phyloP scores from a whole-genome alignment of 257 asterid species.

The Misopates orontium region DNA sequence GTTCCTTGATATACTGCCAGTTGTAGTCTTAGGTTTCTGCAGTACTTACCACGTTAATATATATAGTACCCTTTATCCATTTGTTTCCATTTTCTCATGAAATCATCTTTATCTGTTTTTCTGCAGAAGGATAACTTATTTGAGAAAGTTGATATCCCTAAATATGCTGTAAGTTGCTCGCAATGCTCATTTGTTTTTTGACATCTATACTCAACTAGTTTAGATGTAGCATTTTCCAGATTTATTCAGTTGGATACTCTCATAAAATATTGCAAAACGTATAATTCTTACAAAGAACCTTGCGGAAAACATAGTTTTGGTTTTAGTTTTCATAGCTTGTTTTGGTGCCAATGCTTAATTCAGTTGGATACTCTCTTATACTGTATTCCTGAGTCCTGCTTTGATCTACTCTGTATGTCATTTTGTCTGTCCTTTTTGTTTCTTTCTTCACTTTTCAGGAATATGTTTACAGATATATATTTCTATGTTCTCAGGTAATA shows the following conservation, averaged over 20 bases:
- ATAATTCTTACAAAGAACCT: neutral
- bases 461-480: constrained; percentile 14
- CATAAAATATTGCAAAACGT: neutral
- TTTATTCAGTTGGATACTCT: neutral
- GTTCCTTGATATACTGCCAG: neutral
- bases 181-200: no score
- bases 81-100: neutral
- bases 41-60: no score
- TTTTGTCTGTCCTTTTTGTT: constrained; percentile 8
- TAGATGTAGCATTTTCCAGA: constrained; percentile 17
- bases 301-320: neutral
- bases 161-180: constrained; percentile 78
- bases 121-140: constrained; percentile 51
- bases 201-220: neutral
- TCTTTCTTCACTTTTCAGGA: neutral
- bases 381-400: neutral
- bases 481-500: constrained; percentile 53
- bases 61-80: no score
- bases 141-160: constrained; percentile 57
- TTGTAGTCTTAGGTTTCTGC: neutral
- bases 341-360: neutral
- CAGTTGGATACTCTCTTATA: neutral
- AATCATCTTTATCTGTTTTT: constrained; percentile 18
- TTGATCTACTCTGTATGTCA: neutral
- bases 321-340: constrained; percentile 10